Evolutionary conservation across 2,329 filamentous ascomycete genomes (phyloP).

Genomic region (Phyllosticta citriasiana): DNA sequence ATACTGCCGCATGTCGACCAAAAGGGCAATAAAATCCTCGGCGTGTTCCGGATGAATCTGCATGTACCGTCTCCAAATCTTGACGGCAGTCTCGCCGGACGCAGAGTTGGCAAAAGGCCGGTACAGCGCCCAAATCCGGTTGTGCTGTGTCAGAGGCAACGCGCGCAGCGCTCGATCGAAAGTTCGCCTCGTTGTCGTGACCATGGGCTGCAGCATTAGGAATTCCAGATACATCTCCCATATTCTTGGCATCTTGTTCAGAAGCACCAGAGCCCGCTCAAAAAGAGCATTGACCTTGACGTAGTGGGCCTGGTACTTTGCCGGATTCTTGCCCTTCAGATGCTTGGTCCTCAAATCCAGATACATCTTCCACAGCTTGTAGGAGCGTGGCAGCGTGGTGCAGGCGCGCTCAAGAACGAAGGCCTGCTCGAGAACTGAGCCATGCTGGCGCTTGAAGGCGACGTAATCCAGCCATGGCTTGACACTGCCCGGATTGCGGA

Average conservation of each 20-base stretch:
- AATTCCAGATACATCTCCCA: constrained; percentile 98
- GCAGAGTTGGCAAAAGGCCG: constrained; percentile 84
- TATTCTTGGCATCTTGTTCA: constrained; percentile 98
- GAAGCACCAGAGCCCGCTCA: constrained; percentile 78
- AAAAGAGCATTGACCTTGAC: constrained; percentile 92
- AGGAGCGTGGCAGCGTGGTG: constrained; percentile 79
- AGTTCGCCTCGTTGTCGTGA: constrained; percentile 74
- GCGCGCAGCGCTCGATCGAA: constrained; percentile 91
- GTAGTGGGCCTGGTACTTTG: constrained; percentile 69
- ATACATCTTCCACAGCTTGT: constrained; percentile 99
- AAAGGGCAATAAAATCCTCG: constrained; percentile 88
- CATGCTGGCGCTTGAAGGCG: constrained; percentile 81
- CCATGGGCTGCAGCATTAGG: constrained; percentile 79
- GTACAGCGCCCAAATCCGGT: constrained; percentile 89
- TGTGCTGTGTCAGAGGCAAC: constrained; percentile 88
- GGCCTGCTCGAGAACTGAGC: constrained; percentile 74
- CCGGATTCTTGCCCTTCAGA: constrained; percentile 71
- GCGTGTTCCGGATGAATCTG: constrained; percentile 92
- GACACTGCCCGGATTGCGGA: constrained; percentile 73
- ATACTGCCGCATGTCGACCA: constrained; percentile 71
- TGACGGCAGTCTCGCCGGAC: constrained; percentile 80
- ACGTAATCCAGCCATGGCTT: constrained; percentile 95
- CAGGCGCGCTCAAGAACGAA: constrained; percentile 86
- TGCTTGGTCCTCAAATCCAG: constrained; percentile 76
- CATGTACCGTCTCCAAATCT: constrained; percentile 92